Conservation (phyloP, 2,329 filamentous ascomycete species). For the Periglandula ipomoeae region DNA sequence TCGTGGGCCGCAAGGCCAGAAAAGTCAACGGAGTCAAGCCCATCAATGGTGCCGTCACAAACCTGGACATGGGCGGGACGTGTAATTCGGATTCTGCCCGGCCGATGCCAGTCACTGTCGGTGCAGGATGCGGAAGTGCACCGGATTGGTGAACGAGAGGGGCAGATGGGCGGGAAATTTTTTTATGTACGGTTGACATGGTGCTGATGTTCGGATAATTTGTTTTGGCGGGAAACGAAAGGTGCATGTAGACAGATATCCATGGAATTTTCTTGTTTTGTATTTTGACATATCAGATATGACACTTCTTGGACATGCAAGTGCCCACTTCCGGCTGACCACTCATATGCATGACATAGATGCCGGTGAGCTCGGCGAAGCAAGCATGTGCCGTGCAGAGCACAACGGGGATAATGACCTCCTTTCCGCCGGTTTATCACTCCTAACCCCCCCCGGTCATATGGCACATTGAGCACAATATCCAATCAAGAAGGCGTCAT, state of each 20-base stretch:
- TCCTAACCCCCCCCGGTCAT: too few species aligned
- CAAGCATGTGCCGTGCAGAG: too few species aligned
- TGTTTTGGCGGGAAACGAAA: too few species aligned
- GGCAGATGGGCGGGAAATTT: neutral
- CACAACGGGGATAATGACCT: too few species aligned
- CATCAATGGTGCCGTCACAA: neutral
- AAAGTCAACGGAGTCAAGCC: slow-evolving; percentile 28
- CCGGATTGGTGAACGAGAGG: slow-evolving; percentile 33
- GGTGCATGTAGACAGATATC: neutral
- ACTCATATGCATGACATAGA: neutral
- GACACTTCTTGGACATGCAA: neutral
- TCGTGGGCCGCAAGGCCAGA: slow-evolving; percentile 17
- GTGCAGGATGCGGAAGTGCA: slow-evolving; percentile 27
- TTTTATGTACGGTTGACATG: neutral
- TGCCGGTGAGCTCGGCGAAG: too few species aligned
- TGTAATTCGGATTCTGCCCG: slow-evolving; percentile 23
- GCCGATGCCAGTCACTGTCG: slow-evolving; percentile 18
- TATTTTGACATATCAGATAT: neutral
- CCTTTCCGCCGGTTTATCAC: too few species aligned
- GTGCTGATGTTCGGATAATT: too few species aligned
- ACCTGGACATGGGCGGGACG: neutral
- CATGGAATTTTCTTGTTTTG: neutral
- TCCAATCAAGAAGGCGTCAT: too few species aligned
- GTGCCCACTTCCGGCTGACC: too few species aligned
- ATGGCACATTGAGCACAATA: too few species aligned